Conservation (phyloP, 768 basidiomycete genomes). For the Tricholoma furcatifolium region DNA sequence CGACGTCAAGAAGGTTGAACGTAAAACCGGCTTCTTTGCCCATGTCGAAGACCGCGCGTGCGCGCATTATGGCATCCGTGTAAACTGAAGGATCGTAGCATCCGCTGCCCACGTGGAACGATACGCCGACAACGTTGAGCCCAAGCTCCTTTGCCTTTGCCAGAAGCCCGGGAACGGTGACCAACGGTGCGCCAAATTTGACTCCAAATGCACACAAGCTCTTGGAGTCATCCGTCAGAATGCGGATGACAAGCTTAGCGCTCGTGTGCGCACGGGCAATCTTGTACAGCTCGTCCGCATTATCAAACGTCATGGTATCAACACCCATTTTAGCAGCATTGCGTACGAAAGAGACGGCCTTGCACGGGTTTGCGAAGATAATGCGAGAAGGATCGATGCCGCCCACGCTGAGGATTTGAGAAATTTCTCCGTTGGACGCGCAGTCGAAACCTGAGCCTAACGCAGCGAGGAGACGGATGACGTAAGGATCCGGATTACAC, state of each 20-base stretch:
- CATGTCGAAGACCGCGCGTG: slow-evolving; percentile 85
- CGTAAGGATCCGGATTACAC: slow-evolving; percentile 96
- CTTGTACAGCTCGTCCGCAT: slow-evolving; percentile 94
- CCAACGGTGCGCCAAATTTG: slow-evolving; percentile 94
- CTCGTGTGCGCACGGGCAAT: slow-evolving; percentile 75
- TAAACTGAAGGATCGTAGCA: slow-evolving; percentile 93
- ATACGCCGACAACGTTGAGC: slow-evolving; percentile 89
- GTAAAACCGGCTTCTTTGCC: slow-evolving; percentile 75
- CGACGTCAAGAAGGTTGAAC: slow-evolving; percentile 87
- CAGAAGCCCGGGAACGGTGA: slow-evolving; percentile 76
- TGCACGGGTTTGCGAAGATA: slow-evolving; percentile 99
- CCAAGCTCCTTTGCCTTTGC: slow-evolving; percentile 73
- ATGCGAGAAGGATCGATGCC: slow-evolving; percentile 78
- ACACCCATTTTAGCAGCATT: slow-evolving; percentile 78
- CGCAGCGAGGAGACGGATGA: slow-evolving; percentile 86
- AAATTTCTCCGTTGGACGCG: slow-evolving; percentile 93
- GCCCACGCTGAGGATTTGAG: slow-evolving; percentile 69
- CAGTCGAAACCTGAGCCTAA: slow-evolving; percentile 96
- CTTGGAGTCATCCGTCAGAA: slow-evolving; percentile 97
- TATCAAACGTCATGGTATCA: slow-evolving; percentile 97
- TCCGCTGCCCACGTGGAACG: slow-evolving; percentile 97
- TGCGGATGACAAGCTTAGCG: slow-evolving; percentile 89
- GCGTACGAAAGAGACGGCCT: slow-evolving; percentile 90
- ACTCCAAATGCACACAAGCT: slow-evolving; percentile 89
- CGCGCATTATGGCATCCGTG: slow-evolving; percentile 83